Evolutionary conservation across 1,284 basidiomycete genomes (phyloP).

Genomic region (Pseudozyma hubeiensis): DNA sequence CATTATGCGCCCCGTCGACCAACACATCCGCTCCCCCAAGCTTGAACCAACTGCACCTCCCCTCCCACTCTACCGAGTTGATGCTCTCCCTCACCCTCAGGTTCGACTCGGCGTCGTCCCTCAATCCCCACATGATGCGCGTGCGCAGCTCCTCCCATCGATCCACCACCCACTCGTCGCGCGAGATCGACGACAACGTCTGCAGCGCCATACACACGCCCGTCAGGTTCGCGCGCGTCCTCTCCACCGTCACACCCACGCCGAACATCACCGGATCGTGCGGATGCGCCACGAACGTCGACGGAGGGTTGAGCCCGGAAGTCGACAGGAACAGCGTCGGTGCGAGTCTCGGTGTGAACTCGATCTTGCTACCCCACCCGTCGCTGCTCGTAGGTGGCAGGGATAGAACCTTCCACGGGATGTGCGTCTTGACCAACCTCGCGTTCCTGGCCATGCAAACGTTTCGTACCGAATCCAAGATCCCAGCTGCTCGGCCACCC

Average conservation of each 20-base stretch:
- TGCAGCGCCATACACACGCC: conserved; percentile 61
- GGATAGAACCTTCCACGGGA: conserved; percentile 45
- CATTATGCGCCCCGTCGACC: conserved; percentile 95
- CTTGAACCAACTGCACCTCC: conserved; percentile 80
- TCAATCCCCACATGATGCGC: conserved; percentile 57
- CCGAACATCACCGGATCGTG: conserved; percentile 45
- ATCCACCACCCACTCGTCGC: conserved; percentile 56
- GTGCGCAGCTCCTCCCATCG: conserved; percentile 56
- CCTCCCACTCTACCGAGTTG: conserved; percentile 76
- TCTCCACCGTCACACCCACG: conserved; percentile 39
- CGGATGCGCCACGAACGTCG: conserved; percentile 47
- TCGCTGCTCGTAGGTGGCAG: conserved; percentile 33
- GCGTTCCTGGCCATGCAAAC: conserved; percentile 40
- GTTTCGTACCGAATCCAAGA: conserved; percentile 49
- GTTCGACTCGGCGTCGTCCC: conserved; percentile 40
- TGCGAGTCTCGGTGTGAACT: conserved; percentile 31
- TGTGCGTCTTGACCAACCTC: conserved; percentile 46
- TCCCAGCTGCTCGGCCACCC: conserved; percentile 39
- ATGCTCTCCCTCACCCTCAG: conserved; percentile 36
- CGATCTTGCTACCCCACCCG: conserved; percentile 26
- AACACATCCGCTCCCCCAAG: conserved; percentile 69
- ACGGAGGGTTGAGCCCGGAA: conserved; percentile 44
- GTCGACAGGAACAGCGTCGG: conserved; percentile 47
- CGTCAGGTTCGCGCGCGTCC: conserved; percentile 54
- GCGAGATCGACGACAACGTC: conserved; percentile 61